A percentile compares a stretch with the other conserved stretches of the same genome.
Evolutionary conservation across 129 eudicot genomes (phyloP).

Genomic region (Ambrosia trifida): DNA sequence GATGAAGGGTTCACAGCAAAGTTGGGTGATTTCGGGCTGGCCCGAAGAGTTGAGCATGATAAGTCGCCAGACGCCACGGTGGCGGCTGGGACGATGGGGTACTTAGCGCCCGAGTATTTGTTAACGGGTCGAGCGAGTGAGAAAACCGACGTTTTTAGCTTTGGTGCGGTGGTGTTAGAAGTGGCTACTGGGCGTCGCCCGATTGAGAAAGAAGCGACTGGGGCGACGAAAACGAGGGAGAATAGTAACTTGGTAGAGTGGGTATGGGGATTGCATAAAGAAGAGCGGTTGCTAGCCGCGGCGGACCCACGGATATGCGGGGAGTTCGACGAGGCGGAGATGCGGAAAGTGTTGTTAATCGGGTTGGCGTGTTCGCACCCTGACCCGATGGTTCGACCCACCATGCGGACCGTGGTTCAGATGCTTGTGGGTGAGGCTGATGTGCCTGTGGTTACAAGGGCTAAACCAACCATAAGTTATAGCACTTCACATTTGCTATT

Average conservation of each 20-base stretch:
- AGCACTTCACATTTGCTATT: conserved; percentile 71
- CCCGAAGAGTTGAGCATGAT: conserved; percentile 75
- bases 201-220: conserved; percentile 57
- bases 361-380: conserved; percentile 94
- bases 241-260: conserved; percentile 79
- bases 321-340: conserved; percentile 64
- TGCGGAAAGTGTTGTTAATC: conserved; percentile 63
- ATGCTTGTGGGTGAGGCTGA: conserved; percentile 83
- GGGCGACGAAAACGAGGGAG: conserved; percentile 37
- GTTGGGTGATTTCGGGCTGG: conserved; percentile 91
- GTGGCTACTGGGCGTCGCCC: conserved; percentile 94
- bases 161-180: conserved; percentile 88
- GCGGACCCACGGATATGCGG: conserved; percentile 59
- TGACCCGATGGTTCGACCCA: conserved; percentile 81
- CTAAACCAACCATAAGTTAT: conserved; percentile 69
- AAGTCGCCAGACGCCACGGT: conserved; percentile 90
- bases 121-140: conserved; percentile 89
- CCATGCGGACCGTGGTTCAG: conserved; percentile 81
- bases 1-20: conserved; percentile 89
- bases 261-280: conserved; percentile 91
- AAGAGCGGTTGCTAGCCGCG: conserved; percentile 60
- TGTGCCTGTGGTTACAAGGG: conserved; percentile 79
- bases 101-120: conserved; percentile 88
- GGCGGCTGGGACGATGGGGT: conserved; percentile 98
- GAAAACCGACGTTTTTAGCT: conserved; percentile 88